Evolutionary conservation across 345 rosid genomes (phyloP).

Genomic region (Aurinia saxatilis): DNA sequence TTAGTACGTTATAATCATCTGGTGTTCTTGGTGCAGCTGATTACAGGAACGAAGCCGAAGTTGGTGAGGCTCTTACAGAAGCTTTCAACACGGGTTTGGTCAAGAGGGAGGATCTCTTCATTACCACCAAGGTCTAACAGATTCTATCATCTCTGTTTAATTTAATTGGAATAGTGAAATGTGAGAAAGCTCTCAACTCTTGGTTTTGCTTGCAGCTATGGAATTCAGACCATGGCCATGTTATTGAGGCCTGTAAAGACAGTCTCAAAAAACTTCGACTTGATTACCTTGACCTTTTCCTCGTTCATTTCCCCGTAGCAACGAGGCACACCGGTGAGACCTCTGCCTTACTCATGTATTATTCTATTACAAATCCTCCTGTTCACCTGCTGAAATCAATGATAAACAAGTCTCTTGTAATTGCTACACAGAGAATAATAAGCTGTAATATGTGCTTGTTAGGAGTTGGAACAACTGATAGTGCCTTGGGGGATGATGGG

Average conservation of each 20-base stretch:
- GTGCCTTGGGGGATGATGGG: slow-evolving; percentile 72
- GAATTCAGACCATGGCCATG: slow-evolving; percentile 97
- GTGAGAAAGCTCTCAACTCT: no score
- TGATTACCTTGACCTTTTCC: slow-evolving; percentile 83
- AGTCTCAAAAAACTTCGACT: slow-evolving; percentile 85
- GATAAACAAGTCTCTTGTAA: neutral
- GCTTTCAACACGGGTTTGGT: slow-evolving; percentile 56
- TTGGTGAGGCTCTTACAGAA: slow-evolving; percentile 67
- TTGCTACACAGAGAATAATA: neutral
- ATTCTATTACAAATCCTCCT: neutral
- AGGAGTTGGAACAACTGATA: slow-evolving; percentile 72
- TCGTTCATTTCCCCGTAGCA: slow-evolving; percentile 82
- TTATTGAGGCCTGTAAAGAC: slow-evolving; percentile 73
- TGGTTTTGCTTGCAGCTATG: slow-evolving; percentile 55
- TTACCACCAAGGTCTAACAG: slow-evolving; percentile 65
- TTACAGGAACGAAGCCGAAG: slow-evolving; percentile 67
- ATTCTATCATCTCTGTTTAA: neutral
- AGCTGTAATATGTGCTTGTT: slow-evolving; percentile 7
- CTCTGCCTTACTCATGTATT: neutral
- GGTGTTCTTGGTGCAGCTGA: slow-evolving; percentile 44
- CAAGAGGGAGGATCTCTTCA: slow-evolving; percentile 76
- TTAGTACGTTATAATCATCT: neutral
- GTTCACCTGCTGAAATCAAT: neutral
- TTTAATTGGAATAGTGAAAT: no score
- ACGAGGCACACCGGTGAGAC: slow-evolving; percentile 65